Conservation (phyloP, 768 basidiomycete species). For the Pulveroboletus sp. region DNA sequence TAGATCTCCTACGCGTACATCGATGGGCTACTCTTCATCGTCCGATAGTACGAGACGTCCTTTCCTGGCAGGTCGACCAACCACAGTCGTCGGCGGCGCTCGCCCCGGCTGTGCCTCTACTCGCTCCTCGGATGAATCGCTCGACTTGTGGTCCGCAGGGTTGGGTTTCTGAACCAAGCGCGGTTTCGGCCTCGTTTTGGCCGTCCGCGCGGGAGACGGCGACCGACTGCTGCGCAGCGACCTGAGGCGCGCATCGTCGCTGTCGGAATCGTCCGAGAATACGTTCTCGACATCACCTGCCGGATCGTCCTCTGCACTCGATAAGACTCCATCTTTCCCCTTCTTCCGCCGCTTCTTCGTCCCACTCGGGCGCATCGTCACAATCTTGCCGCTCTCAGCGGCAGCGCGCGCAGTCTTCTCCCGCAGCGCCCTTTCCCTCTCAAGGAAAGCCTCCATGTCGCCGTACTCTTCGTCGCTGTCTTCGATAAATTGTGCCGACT, state of each 20-base stretch:
- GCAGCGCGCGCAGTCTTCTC: slow-evolving; percentile 47
- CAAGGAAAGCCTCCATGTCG: slow-evolving; percentile 79
- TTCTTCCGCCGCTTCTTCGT: slow-evolving; percentile 56
- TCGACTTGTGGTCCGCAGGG: slow-evolving; percentile 18
- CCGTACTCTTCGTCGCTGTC: slow-evolving; percentile 85
- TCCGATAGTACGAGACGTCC: slow-evolving; percentile 35
- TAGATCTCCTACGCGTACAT: slow-evolving; percentile 10
- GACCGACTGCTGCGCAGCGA: slow-evolving; percentile 23
- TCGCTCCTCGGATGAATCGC: slow-evolving; percentile 16
- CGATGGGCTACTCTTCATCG: slow-evolving; percentile 29
- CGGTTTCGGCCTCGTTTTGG: slow-evolving; percentile 32
- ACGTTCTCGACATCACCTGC: slow-evolving; percentile 10
- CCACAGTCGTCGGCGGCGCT: slow-evolving; percentile 4
- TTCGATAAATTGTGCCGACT: slow-evolving; percentile 86
- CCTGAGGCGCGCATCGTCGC: slow-evolving; percentile 24
- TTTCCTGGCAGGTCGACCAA: slow-evolving; percentile 19
- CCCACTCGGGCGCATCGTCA: slow-evolving; percentile 43
- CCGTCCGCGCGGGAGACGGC: slow-evolving; percentile 14
- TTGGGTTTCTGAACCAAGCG: slow-evolving; percentile 38
- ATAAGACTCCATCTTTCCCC: slow-evolving; percentile 42
- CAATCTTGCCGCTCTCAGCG: slow-evolving; percentile 38
- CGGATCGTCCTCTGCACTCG: slow-evolving; percentile 30
- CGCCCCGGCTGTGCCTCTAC: background rate
- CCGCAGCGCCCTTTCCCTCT: slow-evolving; percentile 60
- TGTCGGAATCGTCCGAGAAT: slow-evolving; percentile 19